Evolutionary conservation across 108 stramenopile genomes (phyloP).

Genomic region (Cyclotella kingstonii): DNA sequence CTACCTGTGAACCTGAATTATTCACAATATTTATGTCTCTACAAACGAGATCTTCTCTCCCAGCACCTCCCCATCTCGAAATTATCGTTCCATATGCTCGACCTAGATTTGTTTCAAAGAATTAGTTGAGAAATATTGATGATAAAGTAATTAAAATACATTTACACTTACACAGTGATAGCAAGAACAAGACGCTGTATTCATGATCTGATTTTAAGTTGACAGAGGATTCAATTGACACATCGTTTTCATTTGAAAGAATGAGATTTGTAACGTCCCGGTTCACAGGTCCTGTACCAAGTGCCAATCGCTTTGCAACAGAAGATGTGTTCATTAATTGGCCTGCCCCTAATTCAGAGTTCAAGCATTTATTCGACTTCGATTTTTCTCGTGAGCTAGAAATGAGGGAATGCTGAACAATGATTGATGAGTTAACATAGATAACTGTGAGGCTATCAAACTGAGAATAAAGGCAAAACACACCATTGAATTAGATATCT

Average conservation of each 20-base stretch:
- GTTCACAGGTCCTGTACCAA: slow-evolving; percentile 36
- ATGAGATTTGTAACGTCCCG: slow-evolving; percentile 19
- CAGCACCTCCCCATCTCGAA: slow-evolving; percentile 83
- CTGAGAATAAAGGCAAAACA: not conserved
- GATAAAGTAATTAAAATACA: not conserved
- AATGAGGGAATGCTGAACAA: slow-evolving; percentile 18
- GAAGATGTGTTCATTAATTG: slow-evolving; percentile 64
- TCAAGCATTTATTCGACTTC: slow-evolving; percentile 14
- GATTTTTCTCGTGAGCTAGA: slow-evolving; percentile 23
- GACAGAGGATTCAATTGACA: not conserved
- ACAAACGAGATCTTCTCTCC: slow-evolving; percentile 58
- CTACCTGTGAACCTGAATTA: too few species aligned
- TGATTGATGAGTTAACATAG: too few species aligned
- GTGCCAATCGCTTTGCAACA: slow-evolving; percentile 60
- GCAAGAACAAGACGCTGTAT: slow-evolving; percentile 30
- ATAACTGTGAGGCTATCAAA: too few species aligned
- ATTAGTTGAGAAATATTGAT: not conserved
- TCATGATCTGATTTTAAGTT: slow-evolving; percentile 33
- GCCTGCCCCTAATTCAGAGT: slow-evolving; percentile 27
- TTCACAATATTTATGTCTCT: slow-evolving; percentile 9
- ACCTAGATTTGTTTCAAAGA: slow-evolving; percentile 15
- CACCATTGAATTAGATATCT: slow-evolving; percentile 27
- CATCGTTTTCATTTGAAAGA: slow-evolving; percentile 16
- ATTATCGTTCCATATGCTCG: slow-evolving; percentile 69
- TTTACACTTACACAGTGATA: slow-evolving; percentile 24